Conservation (phyloP, 139 green algal species). For the Medakamo hakoo region DNA sequence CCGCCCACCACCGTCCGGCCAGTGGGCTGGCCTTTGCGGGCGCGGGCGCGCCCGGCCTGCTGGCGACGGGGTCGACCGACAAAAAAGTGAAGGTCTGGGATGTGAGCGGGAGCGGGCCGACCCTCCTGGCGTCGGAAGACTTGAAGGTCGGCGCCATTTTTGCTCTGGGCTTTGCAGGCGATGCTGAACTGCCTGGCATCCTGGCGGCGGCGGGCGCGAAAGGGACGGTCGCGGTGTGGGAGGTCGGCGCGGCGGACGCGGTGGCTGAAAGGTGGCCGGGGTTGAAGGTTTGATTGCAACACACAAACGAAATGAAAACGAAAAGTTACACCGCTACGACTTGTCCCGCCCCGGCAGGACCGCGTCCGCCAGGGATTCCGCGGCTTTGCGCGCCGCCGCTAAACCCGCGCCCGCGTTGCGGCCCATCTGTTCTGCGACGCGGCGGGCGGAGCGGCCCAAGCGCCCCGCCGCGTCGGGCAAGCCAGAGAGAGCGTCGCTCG, state of each 20-base stretch:
- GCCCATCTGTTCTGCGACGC: too few species aligned
- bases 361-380: too few species aligned
- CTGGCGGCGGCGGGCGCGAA: conserved; percentile 69
- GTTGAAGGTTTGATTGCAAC: too few species aligned
- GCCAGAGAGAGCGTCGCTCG: too few species aligned
- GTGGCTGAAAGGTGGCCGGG: conserved; percentile 29
- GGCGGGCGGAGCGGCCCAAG: too few species aligned
- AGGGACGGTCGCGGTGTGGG: conserved; percentile 67
- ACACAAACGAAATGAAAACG: too few species aligned
- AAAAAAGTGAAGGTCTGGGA: conserved; percentile 94
- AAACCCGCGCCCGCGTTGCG: too few species aligned
- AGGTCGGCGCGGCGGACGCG: conserved; percentile 25
- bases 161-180: conserved; percentile 35
- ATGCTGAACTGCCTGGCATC: conserved; percentile 48
- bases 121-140: conserved; percentile 49
- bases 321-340: too few species aligned
- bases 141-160: conserved; percentile 66
- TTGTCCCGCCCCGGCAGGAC: too few species aligned
- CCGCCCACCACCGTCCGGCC: conserved; percentile 69
- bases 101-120: conserved; percentile 21
- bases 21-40: conserved; percentile 55
- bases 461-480: too few species aligned
- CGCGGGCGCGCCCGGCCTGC: conserved; percentile 35
- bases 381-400: too few species aligned
- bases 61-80: conserved; percentile 82